Conservation (phyloP, 257 asterid species). For the Phtheirospermum japonicum region DNA sequence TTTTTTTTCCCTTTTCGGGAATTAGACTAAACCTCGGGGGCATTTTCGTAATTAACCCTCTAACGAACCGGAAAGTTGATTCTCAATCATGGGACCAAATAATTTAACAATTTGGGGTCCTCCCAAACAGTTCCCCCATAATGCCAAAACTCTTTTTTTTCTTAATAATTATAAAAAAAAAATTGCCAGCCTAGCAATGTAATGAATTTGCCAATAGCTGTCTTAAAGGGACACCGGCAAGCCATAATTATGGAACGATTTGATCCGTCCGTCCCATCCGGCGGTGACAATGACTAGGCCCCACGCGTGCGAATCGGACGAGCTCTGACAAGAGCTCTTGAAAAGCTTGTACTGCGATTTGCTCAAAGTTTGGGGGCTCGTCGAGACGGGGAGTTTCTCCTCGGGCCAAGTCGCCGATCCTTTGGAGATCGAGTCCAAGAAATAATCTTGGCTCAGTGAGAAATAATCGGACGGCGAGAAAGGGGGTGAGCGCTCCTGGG, state of each 20-base stretch:
- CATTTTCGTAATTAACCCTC: no score
- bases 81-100: neutral
- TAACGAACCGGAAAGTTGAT: no score
- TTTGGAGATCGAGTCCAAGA: conserved; percentile 50
- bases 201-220: conserved; percentile 21
- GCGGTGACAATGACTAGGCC: conserved; percentile 84
- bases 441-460: conserved; percentile 49
- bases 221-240: conserved; percentile 61
- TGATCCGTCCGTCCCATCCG: conserved; percentile 81
- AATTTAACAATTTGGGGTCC: conserved; percentile 22
- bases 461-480: conserved; percentile 48
- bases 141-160: conserved; percentile 30
- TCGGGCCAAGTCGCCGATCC: conserved; percentile 97
- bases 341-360: conserved; percentile 70
- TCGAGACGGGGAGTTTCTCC: conserved; percentile 72
- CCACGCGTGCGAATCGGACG: conserved; percentile 72
- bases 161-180: neutral
- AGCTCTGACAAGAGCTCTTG: conserved; percentile 56
- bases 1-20: no score
- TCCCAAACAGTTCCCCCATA: conserved; percentile 16
- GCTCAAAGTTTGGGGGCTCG: conserved; percentile 39
- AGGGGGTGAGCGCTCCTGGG: conserved; percentile 30
- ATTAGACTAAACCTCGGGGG: no score
- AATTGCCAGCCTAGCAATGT: conserved; percentile 39
- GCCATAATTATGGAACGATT: conserved; percentile 86